Evolutionary conservation across 257 asterid genomes (phyloP), one percentile per base, ranked within the genome.

Genomic region (Solanum medicagineum): DNA sequence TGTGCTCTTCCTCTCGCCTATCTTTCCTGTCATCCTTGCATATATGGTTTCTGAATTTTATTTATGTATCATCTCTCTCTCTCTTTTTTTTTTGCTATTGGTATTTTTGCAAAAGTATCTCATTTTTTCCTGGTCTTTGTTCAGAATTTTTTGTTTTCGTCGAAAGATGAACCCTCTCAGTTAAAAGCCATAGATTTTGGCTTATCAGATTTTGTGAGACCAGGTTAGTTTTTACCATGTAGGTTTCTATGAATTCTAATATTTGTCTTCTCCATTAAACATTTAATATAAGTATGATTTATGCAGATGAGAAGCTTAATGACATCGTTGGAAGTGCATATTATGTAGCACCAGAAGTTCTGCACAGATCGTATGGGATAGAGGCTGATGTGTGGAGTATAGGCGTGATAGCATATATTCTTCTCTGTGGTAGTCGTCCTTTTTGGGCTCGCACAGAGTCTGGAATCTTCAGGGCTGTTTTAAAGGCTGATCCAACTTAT

Each of bases 391-490:
- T 91, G 20, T 89, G 93, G 93, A 91, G 93, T 81, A 54, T 89
- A 47, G 93, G 93, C 3, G 91, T 91, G 40, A 88, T 91, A 69
- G 86, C 92, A 63, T 93, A 92, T 79, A 93, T 92, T 87, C 92
- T 92, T 60, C 83, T 93, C 77, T 92, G 96, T 45, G 97, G 97
- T 36, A 86, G 91, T 85, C 93, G 94, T 24, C 97, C 97, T 12
- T 93, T 93, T 86, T 93, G 96, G 95, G 95, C 94, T 40, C 90
- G 92, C 42, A 90, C 97, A 0, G 97, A 94, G 62, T 91, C 96
- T n/a, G 96, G 95, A 55, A 88, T 92, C 81, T 93, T 92, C 56
- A 89, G 90, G 81, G 93, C 90, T 36, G 93, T 94, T 80, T 69
- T 91, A 55, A 93, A 91, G 87, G 91, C 94, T 80, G 90, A 87